Evolutionary conservation across 768 basidiomycete genomes (phyloP), one percentile per base, ranked within the genome.

Genomic region (Dioszegia hungarica): DNA sequence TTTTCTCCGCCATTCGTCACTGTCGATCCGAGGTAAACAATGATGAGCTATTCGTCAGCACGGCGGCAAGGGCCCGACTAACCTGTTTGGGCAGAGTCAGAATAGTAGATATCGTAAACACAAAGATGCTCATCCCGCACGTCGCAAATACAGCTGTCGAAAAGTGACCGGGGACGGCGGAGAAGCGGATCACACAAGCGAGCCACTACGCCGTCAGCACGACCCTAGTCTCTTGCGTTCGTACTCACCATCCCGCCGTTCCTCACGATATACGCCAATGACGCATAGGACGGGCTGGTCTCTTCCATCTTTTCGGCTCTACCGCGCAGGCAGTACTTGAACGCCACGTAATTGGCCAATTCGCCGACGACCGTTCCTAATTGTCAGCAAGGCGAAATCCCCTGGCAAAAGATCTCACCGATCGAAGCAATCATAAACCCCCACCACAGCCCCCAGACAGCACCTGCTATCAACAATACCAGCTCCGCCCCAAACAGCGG

Each of bases 401-500:
- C n/a, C n/a, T n/a, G n/a, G n/a, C n/a, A n/a, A n/a, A n/a, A n/a
- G n/a, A n/a, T n/a, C n/a, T n/a, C n/a, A n/a, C n/a, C 75, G 3
- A 64, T 70, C 12, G 66, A 52, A 9, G 70, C 68, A 43, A 77
- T 77, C 2, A 62, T 71, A 52, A 77, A 77, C 10, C 75, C 77
- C 5, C 70, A 45, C 75, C 77, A 76, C 1, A 76, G 62, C 25
- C 68, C 77, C 75, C 75, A 77, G 1, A 77, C 71, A n/a, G 70
- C 62, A 14, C 77, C 76, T 20, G 70, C 66, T 10, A 77, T 61
- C n/a, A 77, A 57, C 2, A 52, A 63, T 12, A 77, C 63, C 52
- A 77, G 70, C 66, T 77, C 92, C 61, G 94, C 91, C 5, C 92
- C 92, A 67, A 92, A 92, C 17, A 94, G 82, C 82, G 90, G 90